Base-by-base conservation (phyloP, 768 basidiomycete genomes). In the Rhizopogon vinicolor region DNA sequence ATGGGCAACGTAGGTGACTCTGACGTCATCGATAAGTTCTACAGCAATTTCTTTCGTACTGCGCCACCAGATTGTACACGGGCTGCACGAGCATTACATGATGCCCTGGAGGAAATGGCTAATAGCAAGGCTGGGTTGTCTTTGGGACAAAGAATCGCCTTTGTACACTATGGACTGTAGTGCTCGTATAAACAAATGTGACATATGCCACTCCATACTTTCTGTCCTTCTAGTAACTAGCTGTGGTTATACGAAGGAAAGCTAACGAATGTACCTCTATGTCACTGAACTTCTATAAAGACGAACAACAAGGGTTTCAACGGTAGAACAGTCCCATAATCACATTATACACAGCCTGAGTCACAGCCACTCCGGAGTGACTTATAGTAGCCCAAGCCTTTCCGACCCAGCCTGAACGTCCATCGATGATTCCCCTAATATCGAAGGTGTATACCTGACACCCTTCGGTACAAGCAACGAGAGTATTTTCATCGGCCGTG, bases 1-100 rank as follows among this genome's bases (percentile, higher is more conserved):
- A 54, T 65, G 55, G 65, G 65, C 63, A 56, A 51, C 9, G 41
- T 54, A 10, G 33, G 39, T 7, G 57, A 51, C 39, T 31, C 29
- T 3, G 25, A 48, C 9, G 53, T 58, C 3, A 18, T 45, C 14
- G 3, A 7, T 2, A 54, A 33, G 5, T 58, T 58, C 31, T 58
- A 58, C 18, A 8, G n/a, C 5, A 19, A n/a, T 25, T 18, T 58
- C 35, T 48, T 44, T 22, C 13, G n/a, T 25, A 33, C 22, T 7
- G 53, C 14, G 5, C 7, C n/a, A n/a, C 41, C 37, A 37, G 57
- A 54, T 41, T 49, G 39, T 41, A 35, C 53, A 14, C 44, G 16
- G 31, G 45, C 56, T 29, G 56, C 56, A 19, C 40, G 19, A 35
- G 56, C 52, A 7, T 37, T 57, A 18, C 40, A 56, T 25, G 31